phyloP scores from a whole-genome alignment of 2,329 filamentous ascomycete species.

The Phaeoacremonium minimum region DNA sequence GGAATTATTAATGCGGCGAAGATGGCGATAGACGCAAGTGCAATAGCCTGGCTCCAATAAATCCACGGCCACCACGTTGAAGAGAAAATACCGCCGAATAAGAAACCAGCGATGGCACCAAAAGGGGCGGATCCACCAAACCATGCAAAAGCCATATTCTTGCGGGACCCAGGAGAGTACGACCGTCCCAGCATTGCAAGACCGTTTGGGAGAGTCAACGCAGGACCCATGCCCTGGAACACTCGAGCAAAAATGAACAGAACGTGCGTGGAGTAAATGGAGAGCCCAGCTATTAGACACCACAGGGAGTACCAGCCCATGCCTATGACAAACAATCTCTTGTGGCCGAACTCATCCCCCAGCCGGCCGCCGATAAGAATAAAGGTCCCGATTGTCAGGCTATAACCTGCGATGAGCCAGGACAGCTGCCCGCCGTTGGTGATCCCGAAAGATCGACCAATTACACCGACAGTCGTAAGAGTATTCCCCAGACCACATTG shows the following conservation, averaged over 20 bases:
- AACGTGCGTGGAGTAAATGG: conserved; percentile 18
- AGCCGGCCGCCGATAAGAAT: conserved; percentile 40
- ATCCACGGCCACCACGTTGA: conserved; percentile 22
- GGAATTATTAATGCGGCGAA: conserved; percentile 16
- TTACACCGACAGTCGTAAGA: conserved; percentile 30
- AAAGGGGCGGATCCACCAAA: conserved; percentile 25
- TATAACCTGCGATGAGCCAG: conserved; percentile 42
- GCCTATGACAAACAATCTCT: conserved; percentile 34
- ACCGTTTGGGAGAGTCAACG: conserved; percentile 49
- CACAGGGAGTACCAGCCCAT: conserved; percentile 34
- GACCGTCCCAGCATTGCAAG: conserved; percentile 49
- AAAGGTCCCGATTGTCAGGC: conserved; percentile 37
- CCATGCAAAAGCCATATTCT: conserved; percentile 24
- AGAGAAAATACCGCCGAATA: conserved; percentile 22
- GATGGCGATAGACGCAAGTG: conserved; percentile 13
- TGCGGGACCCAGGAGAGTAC: conserved; percentile 32
- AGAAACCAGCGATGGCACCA: conserved; percentile 16
- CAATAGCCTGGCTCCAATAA: conserved; percentile 17
- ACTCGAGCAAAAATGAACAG: conserved; percentile 42
- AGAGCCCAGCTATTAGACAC: conserved; percentile 30
- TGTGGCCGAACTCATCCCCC: conserved; percentile 41
- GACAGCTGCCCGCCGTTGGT: conserved; percentile 28
- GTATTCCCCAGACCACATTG: conserved; percentile 7
- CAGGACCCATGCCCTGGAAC: conserved; percentile 48
- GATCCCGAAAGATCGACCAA: conserved; percentile 35